Percentiles rank a stretch among this genome's conserved stretches.
These are phyloP conservation scores for Coniochaeta pulveracea DNA, from an alignment of 2,329 filamentous ascomycete species.

Conservation along the genomic window DNA sequence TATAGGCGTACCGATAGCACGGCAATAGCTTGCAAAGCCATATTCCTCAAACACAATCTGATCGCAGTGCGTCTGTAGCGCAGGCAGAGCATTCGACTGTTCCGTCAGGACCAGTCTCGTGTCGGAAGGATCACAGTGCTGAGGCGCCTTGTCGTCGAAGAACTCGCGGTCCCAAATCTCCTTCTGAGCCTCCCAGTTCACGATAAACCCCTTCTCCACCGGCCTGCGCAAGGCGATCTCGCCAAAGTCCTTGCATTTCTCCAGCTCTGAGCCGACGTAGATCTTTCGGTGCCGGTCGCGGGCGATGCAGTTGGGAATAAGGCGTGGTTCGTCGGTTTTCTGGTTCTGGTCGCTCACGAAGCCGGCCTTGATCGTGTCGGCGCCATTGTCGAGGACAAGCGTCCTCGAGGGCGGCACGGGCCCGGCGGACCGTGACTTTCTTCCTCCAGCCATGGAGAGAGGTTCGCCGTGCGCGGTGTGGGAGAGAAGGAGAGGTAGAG, in stretches of 20 bases:
- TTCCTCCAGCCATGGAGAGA: slow-evolving; percentile 28
- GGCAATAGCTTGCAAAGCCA: slow-evolving; percentile 77
- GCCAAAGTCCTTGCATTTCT: slow-evolving; percentile 75
- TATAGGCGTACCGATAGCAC: slow-evolving; percentile 54
- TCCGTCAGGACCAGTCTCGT: slow-evolving; percentile 82
- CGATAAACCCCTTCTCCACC: slow-evolving; percentile 87
- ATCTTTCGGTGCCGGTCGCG: slow-evolving; percentile 68
- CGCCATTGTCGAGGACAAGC: slow-evolving; percentile 88
- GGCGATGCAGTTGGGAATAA: slow-evolving; percentile 83
- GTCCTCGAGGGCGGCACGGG: slow-evolving; percentile 51
- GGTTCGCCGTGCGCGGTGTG: too few species aligned
- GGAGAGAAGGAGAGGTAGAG: too few species aligned
- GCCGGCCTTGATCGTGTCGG: slow-evolving; percentile 82
- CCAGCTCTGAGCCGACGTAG: slow-evolving; percentile 71
- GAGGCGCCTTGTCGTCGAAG: slow-evolving; percentile 55
- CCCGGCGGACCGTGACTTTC: slow-evolving; percentile 40
- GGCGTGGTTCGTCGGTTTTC: slow-evolving; percentile 41
- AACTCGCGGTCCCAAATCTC: slow-evolving; percentile 93
- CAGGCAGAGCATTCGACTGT: slow-evolving; percentile 70
- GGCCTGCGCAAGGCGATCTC: slow-evolving; percentile 80
- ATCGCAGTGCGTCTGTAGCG: slow-evolving; percentile 80
- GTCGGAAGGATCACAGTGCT: slow-evolving; percentile 63
- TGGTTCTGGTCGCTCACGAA: slow-evolving; percentile 38
- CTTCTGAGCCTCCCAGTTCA: slow-evolving; percentile 93
- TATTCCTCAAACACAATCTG: slow-evolving; percentile 98